A percentile compares a stretch with the other conserved stretches of the same genome.
Conservation (phyloP, 257 asterid species). For the Solanum rostratum region DNA sequence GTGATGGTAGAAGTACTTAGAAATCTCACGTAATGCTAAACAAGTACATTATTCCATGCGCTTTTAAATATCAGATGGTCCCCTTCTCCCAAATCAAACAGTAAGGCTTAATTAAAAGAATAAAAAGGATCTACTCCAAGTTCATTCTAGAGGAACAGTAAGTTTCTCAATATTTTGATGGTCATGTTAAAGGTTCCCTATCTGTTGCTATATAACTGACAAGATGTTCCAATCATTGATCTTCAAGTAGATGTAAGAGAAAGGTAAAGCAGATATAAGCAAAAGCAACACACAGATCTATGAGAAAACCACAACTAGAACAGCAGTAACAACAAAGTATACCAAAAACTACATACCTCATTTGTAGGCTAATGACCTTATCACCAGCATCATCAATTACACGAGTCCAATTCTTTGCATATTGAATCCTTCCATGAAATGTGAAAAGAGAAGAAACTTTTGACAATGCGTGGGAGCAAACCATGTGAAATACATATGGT, state of each 20-base stretch:
- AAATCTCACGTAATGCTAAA: background rate
- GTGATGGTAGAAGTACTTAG: background rate
- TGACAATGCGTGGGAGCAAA: constrained; percentile 38
- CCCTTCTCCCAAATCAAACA: background rate
- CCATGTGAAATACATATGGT: constrained; percentile 45
- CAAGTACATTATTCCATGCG: background rate
- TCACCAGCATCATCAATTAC: constrained; percentile 58
- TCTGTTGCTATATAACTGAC: background rate
- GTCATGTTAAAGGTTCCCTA: background rate
- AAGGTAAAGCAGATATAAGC: background rate
- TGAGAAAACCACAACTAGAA: background rate
- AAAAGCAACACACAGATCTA: background rate
- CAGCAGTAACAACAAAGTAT: background rate
- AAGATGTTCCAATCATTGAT: background rate
- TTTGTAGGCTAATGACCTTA: constrained; percentile 55
- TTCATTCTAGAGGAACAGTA: background rate
- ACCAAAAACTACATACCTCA: constrained; percentile 37
- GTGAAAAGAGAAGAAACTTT: constrained; percentile 64
- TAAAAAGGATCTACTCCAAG: background rate
- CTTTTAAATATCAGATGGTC: background rate
- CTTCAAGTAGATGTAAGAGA: background rate
- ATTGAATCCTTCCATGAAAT: constrained; percentile 35
- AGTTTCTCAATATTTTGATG: background rate
- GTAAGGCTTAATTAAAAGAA: background rate
- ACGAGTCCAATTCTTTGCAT: constrained; percentile 39